Base-by-base conservation (phyloP, 805 yeast species). In the Myxozyma vanderwaltii region DNA sequence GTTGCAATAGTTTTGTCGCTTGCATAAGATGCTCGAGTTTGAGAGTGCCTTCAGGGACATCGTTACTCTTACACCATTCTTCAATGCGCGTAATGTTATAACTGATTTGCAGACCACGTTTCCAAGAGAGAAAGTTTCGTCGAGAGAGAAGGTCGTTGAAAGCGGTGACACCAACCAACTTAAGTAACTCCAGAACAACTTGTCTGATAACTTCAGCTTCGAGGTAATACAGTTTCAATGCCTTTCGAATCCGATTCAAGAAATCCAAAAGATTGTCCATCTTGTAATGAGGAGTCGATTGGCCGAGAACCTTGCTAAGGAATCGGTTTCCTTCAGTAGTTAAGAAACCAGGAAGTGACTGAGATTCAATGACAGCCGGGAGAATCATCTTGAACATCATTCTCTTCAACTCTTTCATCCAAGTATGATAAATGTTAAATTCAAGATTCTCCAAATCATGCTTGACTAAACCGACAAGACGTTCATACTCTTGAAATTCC, bases 51-150 rank as follows among this genome's bases (percentile, higher is more conserved):
- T 91, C 96, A 51, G 88, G 87, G 63, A 94, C 83, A 53, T 88
- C 91, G 73, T 92, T 97, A 6, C 90, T 84, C 77, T 90, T 92
- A 75, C 98, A 92, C 99, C 99, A 94, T 76, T 94, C 99, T 74
- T 91, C 97, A 69, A 94, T 81, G 70, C 98, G 83, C 2, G 99
- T 94, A 55, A 91, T 95, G 74, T 94, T 94, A 77, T 94, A 94
- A 73, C 91, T 94, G 75, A 94, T 84, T 76, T 94, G 99, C 67
- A 94, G 81, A 49, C 98, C 98, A 72, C 99, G 86, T 77, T 92
- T 94, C 99, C 99, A 94, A 10, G 96, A 87, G 71, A 92, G 77
- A 76, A 92, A 95, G 76, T 86, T 87, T 74, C 96, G 84, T 77
- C 97, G 86, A 96, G 91, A 88, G 51, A 95, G 84, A 75, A 94